Base-by-base conservation (phyloP, 2,329 filamentous ascomycete species). In the Xylaria sp. region DNA sequence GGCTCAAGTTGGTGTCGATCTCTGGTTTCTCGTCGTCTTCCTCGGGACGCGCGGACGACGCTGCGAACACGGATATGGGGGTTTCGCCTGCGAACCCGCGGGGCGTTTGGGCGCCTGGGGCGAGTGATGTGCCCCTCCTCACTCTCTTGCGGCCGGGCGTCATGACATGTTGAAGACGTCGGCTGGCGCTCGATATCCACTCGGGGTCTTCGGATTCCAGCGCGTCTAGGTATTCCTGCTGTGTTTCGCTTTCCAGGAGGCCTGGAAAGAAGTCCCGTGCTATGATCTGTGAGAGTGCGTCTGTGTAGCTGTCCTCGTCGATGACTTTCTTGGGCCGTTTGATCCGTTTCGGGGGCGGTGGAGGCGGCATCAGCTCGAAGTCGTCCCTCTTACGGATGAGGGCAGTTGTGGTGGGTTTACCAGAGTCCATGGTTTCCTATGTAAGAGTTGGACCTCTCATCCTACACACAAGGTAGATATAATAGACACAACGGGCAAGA, bases 201-300 rank as follows among this genome's bases (percentile, higher is more conserved):
- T 86, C 84, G 53, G 85, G 80, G 77, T 99, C 89, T 61, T 90
- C 90, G 15, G 94, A 96, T 8, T 96, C 93, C 8, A 98, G 79
- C 0, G 95, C 95, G 72, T 96, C 90, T 31, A 99, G 82, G 70
- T 97, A 98, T 71, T 99, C 95, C 74, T 93, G 89, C 75, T 97
- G 93, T 0, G 89, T 90, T 71, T 96, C 89, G 14, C 89, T 89
- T 75, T 98, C 93, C 4, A 94, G 80, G 0, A 99, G 83, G 0
- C 94, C 95, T 0, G 95, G 95, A 72, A 98, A 99, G 81, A 96
- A 99, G 81, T 99, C 95, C 68, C 95, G 89, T 9, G 92, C 92
- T 66, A 99, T 97, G 74, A 99, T 98, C 70, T 95, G 90, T 0
- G 94, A 97, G 28, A 99, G 83, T 0, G 92, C 91, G 61, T 93